Evolutionary conservation across 2,329 filamentous ascomycete genomes (phyloP), one percentile per base, ranked within the genome.

Genomic region (Hypoxylon sp.): DNA sequence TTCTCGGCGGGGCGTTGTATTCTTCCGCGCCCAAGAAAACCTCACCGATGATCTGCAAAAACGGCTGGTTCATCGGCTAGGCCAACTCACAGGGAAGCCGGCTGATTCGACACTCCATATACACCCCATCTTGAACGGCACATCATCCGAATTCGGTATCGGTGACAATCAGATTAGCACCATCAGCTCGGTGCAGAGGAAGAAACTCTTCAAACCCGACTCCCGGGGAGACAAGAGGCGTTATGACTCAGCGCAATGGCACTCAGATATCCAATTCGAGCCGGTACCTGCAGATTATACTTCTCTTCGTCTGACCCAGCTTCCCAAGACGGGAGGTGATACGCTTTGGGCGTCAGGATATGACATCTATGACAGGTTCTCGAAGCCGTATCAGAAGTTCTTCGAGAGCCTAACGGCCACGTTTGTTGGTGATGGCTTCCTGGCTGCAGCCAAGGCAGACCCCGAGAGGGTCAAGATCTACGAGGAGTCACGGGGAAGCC

Each of bases 311-410:
- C 78, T 91, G 1, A 84, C 83, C 2, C 79, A 87, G 54, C 78
- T 90, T 0, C 88, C 88, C 0, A 80, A 81, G 48, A 88, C 84
- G 0, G 88, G 88, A 6, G 84, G 87, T 21, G 69, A 90, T 73
- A 89, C 88, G 11, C 82, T 90, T 5, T 90, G 88, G 87, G 88
- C 87, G 0, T 88, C 86, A 0, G 87, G 87, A 1, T 90, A 90
- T 69, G 88, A 89, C 58, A 74, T 88, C 15, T 89, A 87, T 61
- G 87, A 89, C 72, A 82, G 86, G 3, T 79, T 89, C 48, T 86
- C 83, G 1, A 75, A 79, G 8, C 78, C 85, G 0, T 86, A 86
- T 66, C 84, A 84, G 67, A 80, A 80, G 50, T 86, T 88, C 73
- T 79, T 88, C 31, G 86, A 88, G 62, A 75, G 78, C 0, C 73